Evolutionary conservation across 345 rosid species (phyloP).

Genomic region (sweet orange (Citrus sinensis)): DNA sequence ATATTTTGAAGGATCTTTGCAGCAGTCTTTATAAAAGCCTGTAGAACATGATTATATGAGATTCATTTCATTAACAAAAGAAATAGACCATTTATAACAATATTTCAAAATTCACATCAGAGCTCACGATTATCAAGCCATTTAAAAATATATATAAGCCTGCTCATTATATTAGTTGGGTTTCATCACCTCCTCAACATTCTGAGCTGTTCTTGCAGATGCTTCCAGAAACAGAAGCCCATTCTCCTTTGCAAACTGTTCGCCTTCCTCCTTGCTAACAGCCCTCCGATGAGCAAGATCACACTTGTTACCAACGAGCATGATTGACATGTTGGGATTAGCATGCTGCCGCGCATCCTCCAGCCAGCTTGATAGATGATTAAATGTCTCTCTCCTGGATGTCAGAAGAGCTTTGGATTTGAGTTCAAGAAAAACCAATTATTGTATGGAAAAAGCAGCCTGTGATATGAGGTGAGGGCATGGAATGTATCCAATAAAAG

Average conservation of each 20-base stretch:
- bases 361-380: constrained; percentile 96
- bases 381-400: constrained; percentile 91
- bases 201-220: constrained; percentile 97
- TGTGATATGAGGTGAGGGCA: not conserved
- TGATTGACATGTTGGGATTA: constrained; percentile 92
- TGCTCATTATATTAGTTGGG: not conserved
- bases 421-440: constrained; percentile 3
- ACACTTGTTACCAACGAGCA: constrained; percentile 87
- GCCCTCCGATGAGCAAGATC: constrained; percentile 92
- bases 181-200: constrained; percentile 81
- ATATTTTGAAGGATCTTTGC: constrained; percentile 89
- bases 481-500: not conserved
- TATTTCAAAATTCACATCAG: not conserved
- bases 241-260: constrained; percentile 93
- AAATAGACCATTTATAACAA: not conserved
- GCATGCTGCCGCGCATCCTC: constrained; percentile 99
- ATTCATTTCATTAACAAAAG: not conserved
- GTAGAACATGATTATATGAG: constrained; percentile 5
- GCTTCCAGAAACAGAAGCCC: constrained; percentile 92
- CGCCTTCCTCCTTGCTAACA: constrained; percentile 97
- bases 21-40: constrained; percentile 93
- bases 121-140: not conserved
- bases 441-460: not conserved
- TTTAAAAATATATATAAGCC: not conserved
- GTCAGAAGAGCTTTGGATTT: constrained; percentile 14